These are phyloP conservation scores for Plasmodium vivax DNA, from an alignment of 169 alveolate genomes.

Conservation along the genomic window DNA sequence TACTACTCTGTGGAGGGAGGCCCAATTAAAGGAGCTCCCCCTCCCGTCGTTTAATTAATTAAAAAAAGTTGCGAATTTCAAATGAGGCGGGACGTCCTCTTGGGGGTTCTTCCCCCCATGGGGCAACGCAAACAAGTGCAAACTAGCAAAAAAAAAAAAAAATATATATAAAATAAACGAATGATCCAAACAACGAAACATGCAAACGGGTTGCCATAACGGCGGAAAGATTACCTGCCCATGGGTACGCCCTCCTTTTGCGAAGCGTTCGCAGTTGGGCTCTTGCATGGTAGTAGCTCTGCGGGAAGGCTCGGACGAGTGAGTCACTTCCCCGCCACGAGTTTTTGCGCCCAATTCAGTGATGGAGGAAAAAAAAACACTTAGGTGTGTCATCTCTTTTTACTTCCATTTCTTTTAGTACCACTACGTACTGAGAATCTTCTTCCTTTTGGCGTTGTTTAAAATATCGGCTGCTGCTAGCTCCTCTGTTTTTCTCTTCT, in stretches of 20 bases:
- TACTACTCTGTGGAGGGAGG: neutral
- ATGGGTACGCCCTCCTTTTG: neutral
- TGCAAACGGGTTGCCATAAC: neutral
- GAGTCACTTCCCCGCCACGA: neutral
- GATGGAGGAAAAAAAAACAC: neutral
- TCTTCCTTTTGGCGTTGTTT: constrained; percentile 17
- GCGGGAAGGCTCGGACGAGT: neutral
- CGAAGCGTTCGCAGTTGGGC: neutral
- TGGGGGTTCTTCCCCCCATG: neutral
- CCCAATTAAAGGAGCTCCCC: neutral
- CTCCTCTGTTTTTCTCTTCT: constrained; percentile 11
- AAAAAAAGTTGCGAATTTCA: neutral
- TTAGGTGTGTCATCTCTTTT: neutral
- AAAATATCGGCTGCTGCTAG: neutral
- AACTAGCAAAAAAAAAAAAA: neutral
- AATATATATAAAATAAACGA: neutral
- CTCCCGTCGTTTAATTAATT: neutral
- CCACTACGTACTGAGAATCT: neutral
- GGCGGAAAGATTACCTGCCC: neutral
- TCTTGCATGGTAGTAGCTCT: neutral
- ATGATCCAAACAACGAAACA: neutral
- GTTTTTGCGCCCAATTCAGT: neutral
- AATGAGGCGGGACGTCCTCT: neutral
- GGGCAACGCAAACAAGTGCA: neutral
- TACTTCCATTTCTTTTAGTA: neutral